Evolutionary conservation across 2,329 filamentous ascomycete genomes (phyloP).

Genomic region (Ustilaginoidea virens): DNA sequence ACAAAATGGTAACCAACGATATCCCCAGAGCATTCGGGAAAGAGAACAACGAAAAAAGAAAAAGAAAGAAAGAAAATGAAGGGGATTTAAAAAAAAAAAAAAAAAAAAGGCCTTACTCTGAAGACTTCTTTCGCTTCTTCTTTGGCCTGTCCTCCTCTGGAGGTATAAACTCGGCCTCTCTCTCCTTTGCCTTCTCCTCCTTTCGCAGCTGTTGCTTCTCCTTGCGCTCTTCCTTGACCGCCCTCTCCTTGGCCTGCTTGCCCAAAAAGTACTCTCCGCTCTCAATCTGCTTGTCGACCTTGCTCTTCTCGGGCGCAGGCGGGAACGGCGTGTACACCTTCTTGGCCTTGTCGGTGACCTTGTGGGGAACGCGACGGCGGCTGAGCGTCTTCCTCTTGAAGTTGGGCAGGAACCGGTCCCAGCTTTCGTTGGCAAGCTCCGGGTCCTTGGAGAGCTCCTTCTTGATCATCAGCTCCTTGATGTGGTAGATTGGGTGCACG

Average conservation of each 20-base stretch:
- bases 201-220: slow-evolving; percentile 80
- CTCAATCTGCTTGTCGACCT: slow-evolving; percentile 95
- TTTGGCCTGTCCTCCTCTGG: slow-evolving; percentile 60
- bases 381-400: slow-evolving; percentile 89
- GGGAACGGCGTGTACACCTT: slow-evolving; percentile 97
- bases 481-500: slow-evolving; percentile 81
- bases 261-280: slow-evolving; percentile 91
- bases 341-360: slow-evolving; percentile 83
- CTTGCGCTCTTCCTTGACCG: slow-evolving; percentile 60
- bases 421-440: slow-evolving; percentile 71
- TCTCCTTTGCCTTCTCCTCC: slow-evolving; percentile 72
- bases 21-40: no score
- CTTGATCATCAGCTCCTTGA: slow-evolving; percentile 76
- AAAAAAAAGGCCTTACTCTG: slow-evolving; percentile 11
- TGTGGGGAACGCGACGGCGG: slow-evolving; percentile 67
- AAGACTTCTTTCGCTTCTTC: slow-evolving; percentile 46
- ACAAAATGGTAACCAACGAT: no score
- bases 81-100: background rate
- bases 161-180: slow-evolving; percentile 73
- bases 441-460: slow-evolving; percentile 83
- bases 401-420: slow-evolving; percentile 91
- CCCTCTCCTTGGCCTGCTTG: slow-evolving; percentile 82
- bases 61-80: background rate
- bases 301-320: slow-evolving; percentile 94
- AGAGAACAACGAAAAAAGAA: no score